These are phyloP conservation scores for Eimeria sp. DNA, from an alignment of 169 alveolate species.

Conservation along the genomic window DNA sequence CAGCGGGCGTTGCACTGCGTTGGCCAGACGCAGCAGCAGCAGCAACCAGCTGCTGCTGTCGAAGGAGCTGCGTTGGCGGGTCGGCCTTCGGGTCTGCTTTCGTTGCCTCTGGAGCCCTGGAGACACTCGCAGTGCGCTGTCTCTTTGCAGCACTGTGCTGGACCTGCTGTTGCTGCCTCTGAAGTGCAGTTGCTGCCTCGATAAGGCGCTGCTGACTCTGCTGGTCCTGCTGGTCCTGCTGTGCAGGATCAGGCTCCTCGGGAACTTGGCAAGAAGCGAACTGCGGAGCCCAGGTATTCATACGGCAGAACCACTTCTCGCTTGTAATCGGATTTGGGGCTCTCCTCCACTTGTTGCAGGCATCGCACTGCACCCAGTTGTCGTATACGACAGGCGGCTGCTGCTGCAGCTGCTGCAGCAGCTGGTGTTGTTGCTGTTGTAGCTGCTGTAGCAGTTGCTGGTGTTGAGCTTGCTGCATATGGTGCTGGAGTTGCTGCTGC, in stretches of 20 bases:
- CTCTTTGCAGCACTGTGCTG: conserved; percentile 73
- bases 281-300: conserved; percentile 81
- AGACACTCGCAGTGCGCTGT: conserved; percentile 50
- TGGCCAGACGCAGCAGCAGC: conserved; percentile 73
- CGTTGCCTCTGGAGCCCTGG: conserved; percentile 42
- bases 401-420: conserved; percentile 48
- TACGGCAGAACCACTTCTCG: conserved; percentile 79
- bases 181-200: conserved; percentile 64
- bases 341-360: conserved; percentile 80
- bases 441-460: conserved; percentile 68
- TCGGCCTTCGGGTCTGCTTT: conserved; percentile 26
- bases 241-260: conserved; percentile 81
- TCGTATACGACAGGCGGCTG: conserved; percentile 60
- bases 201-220: conserved; percentile 32
- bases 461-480: conserved; percentile 73
- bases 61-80: conserved; percentile 64
- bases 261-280: conserved; percentile 80
- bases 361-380: conserved; percentile 82
- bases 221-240: conserved; percentile 24
- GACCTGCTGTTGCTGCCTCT: conserved; percentile 56
- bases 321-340: conserved; percentile 71
- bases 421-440: conserved; percentile 64
- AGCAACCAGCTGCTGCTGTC: conserved; percentile 71
- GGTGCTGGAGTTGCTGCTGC: conserved; percentile 79
- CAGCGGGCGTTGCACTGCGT: conserved; percentile 31